These are phyloP conservation scores for Pisolithus orientalis DNA, from an alignment of 768 basidiomycete genomes.

Conservation along the genomic window DNA sequence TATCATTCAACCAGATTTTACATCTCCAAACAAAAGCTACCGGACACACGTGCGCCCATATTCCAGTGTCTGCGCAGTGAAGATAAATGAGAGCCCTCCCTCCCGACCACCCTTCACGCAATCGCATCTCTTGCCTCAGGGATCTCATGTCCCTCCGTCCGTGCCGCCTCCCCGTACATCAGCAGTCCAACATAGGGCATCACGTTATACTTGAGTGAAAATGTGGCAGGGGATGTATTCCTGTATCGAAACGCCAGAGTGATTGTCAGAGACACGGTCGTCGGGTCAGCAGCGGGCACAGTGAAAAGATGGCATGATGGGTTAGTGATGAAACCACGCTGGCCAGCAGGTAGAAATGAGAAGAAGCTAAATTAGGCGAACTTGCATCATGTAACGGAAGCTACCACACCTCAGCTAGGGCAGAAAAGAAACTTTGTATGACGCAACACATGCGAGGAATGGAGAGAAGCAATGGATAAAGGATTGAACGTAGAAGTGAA, in stretches of 20 bases:
- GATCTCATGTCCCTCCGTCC: constrained; percentile 34
- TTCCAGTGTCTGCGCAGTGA: no score
- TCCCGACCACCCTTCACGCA: constrained; percentile 10
- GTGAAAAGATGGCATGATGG: constrained; percentile 11
- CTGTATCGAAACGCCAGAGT: constrained; percentile 30
- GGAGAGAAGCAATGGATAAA: not conserved
- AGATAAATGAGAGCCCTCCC: constrained; percentile 11
- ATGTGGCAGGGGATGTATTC: constrained; percentile 57
- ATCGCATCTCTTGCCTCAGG: constrained; percentile 28
- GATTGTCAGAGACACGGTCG: no score
- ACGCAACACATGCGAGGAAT: not conserved
- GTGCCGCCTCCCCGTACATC: constrained; percentile 67
- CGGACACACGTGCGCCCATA: constrained; percentile 1
- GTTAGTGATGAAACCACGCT: constrained; percentile 1
- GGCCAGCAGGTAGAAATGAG: not conserved
- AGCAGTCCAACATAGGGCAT: constrained; percentile 87
- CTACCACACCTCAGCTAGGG: not conserved
- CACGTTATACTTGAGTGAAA: constrained; percentile 77
- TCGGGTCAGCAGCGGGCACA: no score
- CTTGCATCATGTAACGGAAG: not conserved
- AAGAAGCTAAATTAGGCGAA: not conserved
- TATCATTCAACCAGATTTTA: not conserved
- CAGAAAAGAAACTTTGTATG: constrained; percentile 2
- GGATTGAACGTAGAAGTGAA: not conserved
- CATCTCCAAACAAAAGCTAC: not conserved